Evolutionary conservation across 768 basidiomycete species (phyloP), one percentile per base, ranked within the genome.

Genomic region (Naganishia vaughanmartiniae): DNA sequence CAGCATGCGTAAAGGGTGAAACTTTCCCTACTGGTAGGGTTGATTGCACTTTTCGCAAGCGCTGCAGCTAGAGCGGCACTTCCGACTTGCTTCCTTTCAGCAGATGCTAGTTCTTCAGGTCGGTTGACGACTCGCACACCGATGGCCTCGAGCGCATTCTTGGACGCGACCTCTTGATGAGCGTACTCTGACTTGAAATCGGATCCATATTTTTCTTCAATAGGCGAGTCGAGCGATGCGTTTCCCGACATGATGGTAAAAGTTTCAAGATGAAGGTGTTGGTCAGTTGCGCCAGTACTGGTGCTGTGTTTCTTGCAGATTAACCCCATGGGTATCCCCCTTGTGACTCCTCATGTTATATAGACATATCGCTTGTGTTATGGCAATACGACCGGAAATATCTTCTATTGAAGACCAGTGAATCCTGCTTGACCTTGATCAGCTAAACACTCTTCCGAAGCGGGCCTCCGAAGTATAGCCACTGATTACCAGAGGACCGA

Each of bases 1-100:
- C 65, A 46, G 48, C 65, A 66, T 34, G 53, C 48, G 30, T 66
- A 66, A n/a, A 66, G 51, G 46, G 53, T 51, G 48, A 66, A 53
- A 31, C 46, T 53, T 19, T 46, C 65, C 46, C 24, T 66, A 26
- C 46, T 53, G n/a, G 42, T 30, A 7, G 65, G 30, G n/a, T 66
- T 66, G 24, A 66, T n/a, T 21, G 65, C 30, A 21, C 30, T 42
- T 28, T 51, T 28, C 24, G 46, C 21, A 0, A 66, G 21, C n/a
- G 65, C 65, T 3, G 65, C 65, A 53, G 65, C 65, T 15, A 66
- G 53, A 12, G 65, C 65, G 9, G 65, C 65, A 28, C 28, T 51
- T 19, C 65, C 26, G 48, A 66, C 65, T 24, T 51, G 30, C 51
- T 34, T 33, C 11, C 48, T 30, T 34, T 66, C 26, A 6, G 48